These are phyloP conservation scores for Amoeboaphelidium protococcarum DNA, from an alignment of 371 early-diverging fungal genomes.

Conservation along the genomic window DNA sequence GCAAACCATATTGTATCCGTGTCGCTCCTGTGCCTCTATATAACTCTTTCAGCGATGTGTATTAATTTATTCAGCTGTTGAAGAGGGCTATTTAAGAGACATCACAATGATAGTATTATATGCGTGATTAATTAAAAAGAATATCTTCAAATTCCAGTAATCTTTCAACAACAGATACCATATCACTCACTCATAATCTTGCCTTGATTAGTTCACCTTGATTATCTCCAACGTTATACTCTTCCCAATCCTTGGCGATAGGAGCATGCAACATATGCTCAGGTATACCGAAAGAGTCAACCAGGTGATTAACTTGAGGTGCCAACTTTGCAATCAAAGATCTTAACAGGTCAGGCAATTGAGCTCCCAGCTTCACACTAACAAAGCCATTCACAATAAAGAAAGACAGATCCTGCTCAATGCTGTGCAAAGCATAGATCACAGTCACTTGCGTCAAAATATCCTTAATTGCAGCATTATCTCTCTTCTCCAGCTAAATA, in stretches of 20 bases:
- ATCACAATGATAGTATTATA: too few relatives aligned
- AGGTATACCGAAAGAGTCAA: constrained; percentile 25
- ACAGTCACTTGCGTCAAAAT: constrained; percentile 13
- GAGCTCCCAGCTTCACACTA: constrained; percentile 12
- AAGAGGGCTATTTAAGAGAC: too few relatives aligned
- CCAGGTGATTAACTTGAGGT: constrained; percentile 15
- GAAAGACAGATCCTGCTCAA: constrained; percentile 22
- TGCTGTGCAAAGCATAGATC: constrained; percentile 18
- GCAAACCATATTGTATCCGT: constrained; percentile 74
- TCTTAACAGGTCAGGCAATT: constrained; percentile 13
- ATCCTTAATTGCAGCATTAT: constrained; percentile 8
- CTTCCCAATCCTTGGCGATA: constrained; percentile 31
- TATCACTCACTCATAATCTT: too few relatives aligned
- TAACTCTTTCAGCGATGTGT: constrained; percentile 55
- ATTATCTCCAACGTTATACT: constrained; percentile 28
- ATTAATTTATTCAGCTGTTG: constrained; percentile 8
- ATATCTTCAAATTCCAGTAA: too few relatives aligned
- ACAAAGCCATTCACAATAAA: constrained; percentile 20
- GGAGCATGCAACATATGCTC: constrained; percentile 29
- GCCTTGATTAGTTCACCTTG: constrained; percentile 14
- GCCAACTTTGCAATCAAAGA: constrained; percentile 16
- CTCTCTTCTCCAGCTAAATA: constrained; percentile 8
- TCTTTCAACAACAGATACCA: too few relatives aligned
- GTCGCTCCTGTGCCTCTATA: constrained; percentile 73
- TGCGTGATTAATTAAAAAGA: too few relatives aligned